Evolutionary conservation across 2,329 filamentous ascomycete genomes (phyloP).

Genomic region (Ramularia endophylla): DNA sequence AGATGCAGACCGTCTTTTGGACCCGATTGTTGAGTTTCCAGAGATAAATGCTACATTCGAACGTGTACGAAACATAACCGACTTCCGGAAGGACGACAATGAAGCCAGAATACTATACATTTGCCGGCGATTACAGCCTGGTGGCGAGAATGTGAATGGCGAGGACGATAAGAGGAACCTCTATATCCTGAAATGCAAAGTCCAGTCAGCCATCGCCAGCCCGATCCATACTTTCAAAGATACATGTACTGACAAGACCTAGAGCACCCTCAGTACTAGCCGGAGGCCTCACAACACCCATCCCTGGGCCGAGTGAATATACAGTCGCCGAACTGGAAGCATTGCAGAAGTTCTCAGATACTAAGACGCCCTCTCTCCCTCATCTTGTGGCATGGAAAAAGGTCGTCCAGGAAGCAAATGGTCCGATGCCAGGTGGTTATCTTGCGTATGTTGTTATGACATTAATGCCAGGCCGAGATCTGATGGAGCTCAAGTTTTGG

Average conservation of each 20-base stretch:
- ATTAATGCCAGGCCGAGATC: conserved; percentile 21
- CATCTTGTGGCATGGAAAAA: conserved; percentile 22
- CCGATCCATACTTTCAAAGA: background rate
- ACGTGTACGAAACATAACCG: conserved; percentile 23
- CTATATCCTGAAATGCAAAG: conserved; percentile 28
- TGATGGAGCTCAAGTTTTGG: conserved; percentile 28
- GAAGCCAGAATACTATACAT: conserved; percentile 27
- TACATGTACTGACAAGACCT: background rate
- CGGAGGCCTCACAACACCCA: conserved; percentile 18
- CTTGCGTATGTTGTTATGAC: conserved; percentile 27
- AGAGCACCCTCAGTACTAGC: conserved; percentile 24
- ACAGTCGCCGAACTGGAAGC: conserved; percentile 25
- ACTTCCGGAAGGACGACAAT: conserved; percentile 27
- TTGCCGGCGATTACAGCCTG: conserved; percentile 14
- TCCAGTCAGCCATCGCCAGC: conserved; percentile 21
- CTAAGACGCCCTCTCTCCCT: conserved; percentile 16
- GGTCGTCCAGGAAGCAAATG: conserved; percentile 15
- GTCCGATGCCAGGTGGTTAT: conserved; percentile 25
- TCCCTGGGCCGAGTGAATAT: conserved; percentile 20
- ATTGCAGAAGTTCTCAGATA: conserved; percentile 18
- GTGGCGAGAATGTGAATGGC: background rate
- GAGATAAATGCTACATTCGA: conserved; percentile 14
- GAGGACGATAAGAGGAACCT: conserved; percentile 5
- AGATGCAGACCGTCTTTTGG: conserved; percentile 16
- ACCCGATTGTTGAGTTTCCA: conserved; percentile 13